Conservation (phyloP, 164 flowering plant genomes). For the Magnolia kwangsiensis region DNA sequence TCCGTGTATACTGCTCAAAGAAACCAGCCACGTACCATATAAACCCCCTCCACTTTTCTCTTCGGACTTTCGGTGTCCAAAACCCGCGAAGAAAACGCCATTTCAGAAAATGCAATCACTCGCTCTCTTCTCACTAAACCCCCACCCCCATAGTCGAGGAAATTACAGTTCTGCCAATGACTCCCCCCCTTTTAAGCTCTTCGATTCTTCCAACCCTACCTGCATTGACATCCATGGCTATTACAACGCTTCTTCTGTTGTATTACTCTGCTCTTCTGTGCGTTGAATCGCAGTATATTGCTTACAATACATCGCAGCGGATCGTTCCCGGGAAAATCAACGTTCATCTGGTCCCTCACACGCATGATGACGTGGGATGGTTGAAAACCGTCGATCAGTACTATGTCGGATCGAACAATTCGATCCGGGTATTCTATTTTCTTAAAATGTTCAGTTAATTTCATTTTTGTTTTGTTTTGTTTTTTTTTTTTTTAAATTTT, state of each 20-base stretch:
- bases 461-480: no score
- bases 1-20: no score
- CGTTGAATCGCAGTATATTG: slow-evolving; percentile 34
- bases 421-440: slow-evolving; percentile 37
- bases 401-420: slow-evolving; percentile 62
- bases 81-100: no score
- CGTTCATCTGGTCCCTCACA: slow-evolving; percentile 62
- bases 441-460: no score
- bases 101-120: no score
- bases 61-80: no score
- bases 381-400: slow-evolving; percentile 69
- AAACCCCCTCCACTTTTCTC: no score
- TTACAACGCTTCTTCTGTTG: slow-evolving; percentile 3
- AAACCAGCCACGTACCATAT: no score
- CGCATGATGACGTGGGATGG: slow-evolving; percentile 75
- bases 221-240: slow-evolving; percentile 8
- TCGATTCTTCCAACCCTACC: background rate
- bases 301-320: slow-evolving; percentile 45
- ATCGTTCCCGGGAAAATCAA: slow-evolving; percentile 51
- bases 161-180: background rate
- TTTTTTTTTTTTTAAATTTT: background rate
- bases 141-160: background rate
- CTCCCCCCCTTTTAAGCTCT: background rate
- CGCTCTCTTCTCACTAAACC: no score
- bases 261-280: background rate